Base-by-base conservation (phyloP, 23 red algal genomes). In the Gracilaria caudata region DNA sequence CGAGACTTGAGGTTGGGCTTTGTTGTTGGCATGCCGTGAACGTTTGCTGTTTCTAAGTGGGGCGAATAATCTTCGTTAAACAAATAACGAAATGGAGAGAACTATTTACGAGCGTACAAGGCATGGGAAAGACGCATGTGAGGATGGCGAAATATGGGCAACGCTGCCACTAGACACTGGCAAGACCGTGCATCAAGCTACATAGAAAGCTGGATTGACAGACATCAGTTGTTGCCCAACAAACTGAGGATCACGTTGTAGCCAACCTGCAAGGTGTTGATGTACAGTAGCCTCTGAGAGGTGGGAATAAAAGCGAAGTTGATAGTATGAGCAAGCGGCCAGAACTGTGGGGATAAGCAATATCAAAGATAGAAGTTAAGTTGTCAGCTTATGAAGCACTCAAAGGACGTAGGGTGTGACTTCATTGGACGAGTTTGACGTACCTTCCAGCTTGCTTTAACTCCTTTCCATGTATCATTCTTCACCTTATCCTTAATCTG, bases 251-350 rank as follows among this genome's bases (percentile, higher is more conserved):
- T 77, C 45, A 78, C 34, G 34, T 84, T 92, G 65, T 78, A 92
- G 10, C 89, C 82, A 79, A 97, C 88, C 82, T 98, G 96, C 19
- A 98, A 68, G 39, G 81, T 88, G 80, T 98, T 98, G 88, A 98
- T 98, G 90, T 98, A 98, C 45, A 98, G 77, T 30, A 98, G 73
- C 75, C 96, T 91, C 77, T 95, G 96, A 37, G 84, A 63, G 44
- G 92, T 84, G 26, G 96, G 96, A 56, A 98, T 77, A 35, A 98
- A 93, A 1, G 92, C 65, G 68, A 95, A 98, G 49, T 95, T 95
- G 85, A 98, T 95, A 32, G 92, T 88, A 68, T 98, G 96, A 36
- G 88, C 96, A 55, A 98, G n/a, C 34, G 96, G 96, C 96, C 96
- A 98, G 58, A 89, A 89, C 85, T 86, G 43, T 66, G 0, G 14